Evolutionary conservation across 1,139 yeast species (phyloP).

Genomic region (Nakaseomyces kungkrabaensis): DNA sequence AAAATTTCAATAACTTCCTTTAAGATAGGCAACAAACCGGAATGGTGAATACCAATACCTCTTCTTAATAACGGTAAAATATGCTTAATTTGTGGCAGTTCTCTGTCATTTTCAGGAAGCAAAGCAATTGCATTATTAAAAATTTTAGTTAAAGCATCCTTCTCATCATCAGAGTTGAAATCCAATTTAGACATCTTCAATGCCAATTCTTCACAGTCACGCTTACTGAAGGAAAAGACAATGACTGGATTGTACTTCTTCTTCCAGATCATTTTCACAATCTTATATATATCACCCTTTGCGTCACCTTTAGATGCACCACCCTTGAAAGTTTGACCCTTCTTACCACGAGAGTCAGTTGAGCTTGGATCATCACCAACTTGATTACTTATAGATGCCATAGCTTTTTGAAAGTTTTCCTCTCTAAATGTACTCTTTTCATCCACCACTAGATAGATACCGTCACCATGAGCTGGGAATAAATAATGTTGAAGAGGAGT

Average conservation of each 20-base stretch:
- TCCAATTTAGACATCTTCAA: conserved; percentile 90
- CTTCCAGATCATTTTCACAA: conserved; percentile 94
- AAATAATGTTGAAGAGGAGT: conserved; percentile 95
- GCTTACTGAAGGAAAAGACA: conserved; percentile 90
- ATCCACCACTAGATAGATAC: conserved; percentile 93
- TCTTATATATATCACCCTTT: conserved; percentile 87
- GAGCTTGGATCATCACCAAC: conserved; percentile 77
- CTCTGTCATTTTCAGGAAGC: conserved; percentile 82
- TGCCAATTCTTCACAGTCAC: conserved; percentile 93
- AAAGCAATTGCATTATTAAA: conserved; percentile 81
- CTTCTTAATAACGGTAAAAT: conserved; percentile 78
- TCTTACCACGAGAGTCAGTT: conserved; percentile 51
- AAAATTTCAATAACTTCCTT: conserved; percentile 95
- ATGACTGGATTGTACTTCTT: conserved; percentile 95
- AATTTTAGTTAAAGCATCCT: conserved; percentile 79
- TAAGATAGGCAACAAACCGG: conserved; percentile 88
- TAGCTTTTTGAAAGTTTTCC: conserved; percentile 95
- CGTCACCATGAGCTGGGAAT: conserved; percentile 96
- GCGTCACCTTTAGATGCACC: conserved; percentile 62
- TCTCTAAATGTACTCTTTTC: conserved; percentile 94
- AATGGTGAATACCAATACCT: conserved; percentile 98
- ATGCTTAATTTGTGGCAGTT: conserved; percentile 87
- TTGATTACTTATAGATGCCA: conserved; percentile 81
- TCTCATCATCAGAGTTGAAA: conserved; percentile 85
- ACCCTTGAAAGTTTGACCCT: conserved; percentile 82